Evolutionary conservation across 768 basidiomycete species (phyloP).

Genomic region (Tulasnella sp.): DNA sequence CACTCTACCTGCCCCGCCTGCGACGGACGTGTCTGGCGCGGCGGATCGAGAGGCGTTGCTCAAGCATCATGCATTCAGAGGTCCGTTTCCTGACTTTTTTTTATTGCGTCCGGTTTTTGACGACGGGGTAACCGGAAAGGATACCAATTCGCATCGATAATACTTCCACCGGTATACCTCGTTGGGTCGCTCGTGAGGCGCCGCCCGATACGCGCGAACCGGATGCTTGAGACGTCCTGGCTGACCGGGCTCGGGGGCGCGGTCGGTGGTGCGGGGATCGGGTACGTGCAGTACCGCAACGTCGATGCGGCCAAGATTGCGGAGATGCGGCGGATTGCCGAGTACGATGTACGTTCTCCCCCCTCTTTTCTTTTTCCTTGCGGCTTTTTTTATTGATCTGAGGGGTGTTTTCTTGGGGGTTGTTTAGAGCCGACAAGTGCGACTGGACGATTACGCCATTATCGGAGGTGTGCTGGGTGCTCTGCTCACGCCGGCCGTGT

Average conservation of each 20-base stretch:
- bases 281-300: background rate
- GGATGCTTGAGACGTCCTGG: constrained; percentile 60
- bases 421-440: constrained; percentile 43
- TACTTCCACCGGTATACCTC: constrained; percentile 50
- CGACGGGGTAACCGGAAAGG: constrained; percentile 27
- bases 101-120: background rate
- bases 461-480: constrained; percentile 56
- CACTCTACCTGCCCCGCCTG: background rate
- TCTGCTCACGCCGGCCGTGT: constrained; percentile 51
- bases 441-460: constrained; percentile 61
- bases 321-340: background rate
- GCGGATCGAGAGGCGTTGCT: background rate
- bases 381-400: background rate
- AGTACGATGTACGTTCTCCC: constrained; percentile 4
- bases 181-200: constrained; percentile 41
- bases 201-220: constrained; percentile 49
- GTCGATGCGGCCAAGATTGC: background rate
- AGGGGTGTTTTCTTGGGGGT: no score
- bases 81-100: background rate
- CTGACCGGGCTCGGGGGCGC: constrained; percentile 49
- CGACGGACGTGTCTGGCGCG: background rate
- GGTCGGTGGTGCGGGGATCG: constrained; percentile 17
- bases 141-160: constrained; percentile 51
- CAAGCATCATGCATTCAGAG: constrained; percentile 5
- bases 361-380: background rate